phyloP scores from a whole-genome alignment of 768 basidiomycete genomes.

The Hypholoma sublateritium region DNA sequence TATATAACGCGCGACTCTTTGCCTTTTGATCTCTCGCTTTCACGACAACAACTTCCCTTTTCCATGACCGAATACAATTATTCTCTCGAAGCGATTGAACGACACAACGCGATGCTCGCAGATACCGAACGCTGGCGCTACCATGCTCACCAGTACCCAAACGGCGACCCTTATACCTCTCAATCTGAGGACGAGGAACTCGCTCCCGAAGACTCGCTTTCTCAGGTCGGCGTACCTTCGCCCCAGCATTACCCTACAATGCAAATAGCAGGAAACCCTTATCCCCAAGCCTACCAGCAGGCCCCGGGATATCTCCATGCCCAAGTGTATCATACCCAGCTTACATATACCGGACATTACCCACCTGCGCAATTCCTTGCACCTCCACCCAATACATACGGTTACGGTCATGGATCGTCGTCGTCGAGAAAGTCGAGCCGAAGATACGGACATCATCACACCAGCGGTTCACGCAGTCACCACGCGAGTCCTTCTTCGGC shows the following conservation, averaged over 20 bases:
- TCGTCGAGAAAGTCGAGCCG: slow-evolving; percentile 1
- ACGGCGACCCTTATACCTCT: background rate
- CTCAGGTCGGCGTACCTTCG: background rate
- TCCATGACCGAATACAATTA: background rate
- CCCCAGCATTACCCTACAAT: background rate
- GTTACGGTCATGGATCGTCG: background rate
- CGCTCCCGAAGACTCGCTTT: background rate
- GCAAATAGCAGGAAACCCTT: background rate
- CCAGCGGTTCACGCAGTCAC: slow-evolving; percentile 4
- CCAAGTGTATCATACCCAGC: background rate
- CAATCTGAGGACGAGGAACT: background rate
- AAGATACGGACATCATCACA: slow-evolving; percentile 2
- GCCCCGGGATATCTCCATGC: background rate
- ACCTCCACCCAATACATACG: background rate
- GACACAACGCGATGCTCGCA: background rate
- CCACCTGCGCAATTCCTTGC: background rate
- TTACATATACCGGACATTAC: background rate
- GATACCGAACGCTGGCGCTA: background rate
- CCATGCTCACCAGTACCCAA: background rate
- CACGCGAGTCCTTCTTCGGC: slow-evolving; percentile 1
- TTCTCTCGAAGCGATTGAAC: background rate
- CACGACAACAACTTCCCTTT: background rate
- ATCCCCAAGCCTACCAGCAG: background rate
- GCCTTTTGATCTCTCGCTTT: background rate
- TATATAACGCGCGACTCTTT: background rate